A percentile compares a stretch with the other conserved stretches of the same genome.
Conservation (phyloP, 768 basidiomycete species). For the Strobilomyces dryophilus region DNA sequence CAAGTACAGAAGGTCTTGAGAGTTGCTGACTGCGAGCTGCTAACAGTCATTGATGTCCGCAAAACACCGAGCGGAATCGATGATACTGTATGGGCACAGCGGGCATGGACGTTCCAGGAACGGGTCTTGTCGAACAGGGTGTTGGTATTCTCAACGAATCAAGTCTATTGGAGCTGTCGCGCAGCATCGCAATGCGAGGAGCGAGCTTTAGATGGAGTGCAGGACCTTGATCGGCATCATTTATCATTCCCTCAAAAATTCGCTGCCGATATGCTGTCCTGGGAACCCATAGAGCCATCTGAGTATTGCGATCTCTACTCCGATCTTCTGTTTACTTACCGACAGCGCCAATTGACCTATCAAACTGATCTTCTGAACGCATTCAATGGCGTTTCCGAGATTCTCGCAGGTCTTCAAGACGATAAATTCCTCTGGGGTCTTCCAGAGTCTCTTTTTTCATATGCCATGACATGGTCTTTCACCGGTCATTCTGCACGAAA, state of each 20-base stretch:
- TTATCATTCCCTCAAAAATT: not conserved
- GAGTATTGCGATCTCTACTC: not conserved
- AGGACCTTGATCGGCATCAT: not conserved
- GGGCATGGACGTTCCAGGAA: constrained; percentile 22
- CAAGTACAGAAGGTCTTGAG: constrained; percentile 4
- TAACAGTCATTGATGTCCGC: constrained; percentile 3
- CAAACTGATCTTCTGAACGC: not conserved
- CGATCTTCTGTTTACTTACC: not conserved
- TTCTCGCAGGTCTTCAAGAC: constrained; percentile 5
- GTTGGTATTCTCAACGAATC: constrained; percentile 16
- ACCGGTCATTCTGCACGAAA: not conserved
- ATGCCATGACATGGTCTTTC: not conserved
- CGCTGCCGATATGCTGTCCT: not conserved
- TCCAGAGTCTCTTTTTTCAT: constrained; percentile 8
- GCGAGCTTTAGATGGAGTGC: constrained; percentile 3
- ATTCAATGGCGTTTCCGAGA: constrained; percentile 10
- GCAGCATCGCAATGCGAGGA: not conserved
- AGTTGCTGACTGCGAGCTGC: constrained; percentile 5
- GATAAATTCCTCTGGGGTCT: constrained; percentile 15
- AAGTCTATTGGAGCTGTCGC: constrained; percentile 18
- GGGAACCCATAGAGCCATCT: not conserved
- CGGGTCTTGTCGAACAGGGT: constrained; percentile 13
- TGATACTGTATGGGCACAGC: constrained; percentile 6
- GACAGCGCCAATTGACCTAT: not conserved
- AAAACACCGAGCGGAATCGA: not conserved